Evolutionary conservation across 2,329 filamentous ascomycete species (phyloP).

Genomic region (Aspergillus jensenii): DNA sequence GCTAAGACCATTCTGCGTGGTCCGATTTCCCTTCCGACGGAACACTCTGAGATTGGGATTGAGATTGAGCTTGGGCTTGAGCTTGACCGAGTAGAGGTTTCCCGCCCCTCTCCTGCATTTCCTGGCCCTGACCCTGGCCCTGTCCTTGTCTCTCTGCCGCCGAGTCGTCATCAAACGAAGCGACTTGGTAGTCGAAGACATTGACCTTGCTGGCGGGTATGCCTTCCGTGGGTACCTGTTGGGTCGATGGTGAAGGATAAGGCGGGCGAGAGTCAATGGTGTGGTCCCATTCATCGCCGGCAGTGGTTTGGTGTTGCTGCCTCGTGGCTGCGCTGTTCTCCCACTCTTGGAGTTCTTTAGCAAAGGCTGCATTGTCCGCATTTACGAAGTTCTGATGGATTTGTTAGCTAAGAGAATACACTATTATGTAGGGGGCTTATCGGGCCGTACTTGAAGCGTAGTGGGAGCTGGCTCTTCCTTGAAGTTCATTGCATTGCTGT

Average conservation of each 20-base stretch:
- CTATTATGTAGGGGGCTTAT: no score
- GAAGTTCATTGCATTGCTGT: constrained; percentile 45
- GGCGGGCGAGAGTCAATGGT: constrained; percentile 4
- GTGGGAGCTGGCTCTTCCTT: constrained; percentile 31
- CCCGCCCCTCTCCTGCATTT: constrained; percentile 41
- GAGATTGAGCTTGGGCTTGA: not conserved
- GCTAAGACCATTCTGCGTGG: not conserved
- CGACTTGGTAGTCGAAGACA: constrained; percentile 40
- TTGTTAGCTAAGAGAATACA: constrained; percentile 11
- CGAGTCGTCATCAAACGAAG: constrained; percentile 34
- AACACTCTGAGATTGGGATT: no score
- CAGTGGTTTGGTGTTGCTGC: not conserved
- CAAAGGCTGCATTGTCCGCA: constrained; percentile 48
- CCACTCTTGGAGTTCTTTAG: constrained; percentile 33
- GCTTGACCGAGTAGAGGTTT: constrained; percentile 21
- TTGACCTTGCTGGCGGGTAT: constrained; percentile 27
- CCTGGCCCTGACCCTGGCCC: constrained; percentile 18
- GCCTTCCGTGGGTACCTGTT: constrained; percentile 4
- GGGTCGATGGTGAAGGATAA: constrained; percentile 5
- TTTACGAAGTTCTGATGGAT: constrained; percentile 47
- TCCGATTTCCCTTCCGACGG: no score
- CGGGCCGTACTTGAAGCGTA: constrained; percentile 38
- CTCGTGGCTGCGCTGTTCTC: constrained; percentile 13
- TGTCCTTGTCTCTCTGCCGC: constrained; percentile 18
- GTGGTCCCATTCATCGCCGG: not conserved